phyloP scores from a whole-genome alignment of 306 rosid species.

The Ceratonia siliqua region DNA sequence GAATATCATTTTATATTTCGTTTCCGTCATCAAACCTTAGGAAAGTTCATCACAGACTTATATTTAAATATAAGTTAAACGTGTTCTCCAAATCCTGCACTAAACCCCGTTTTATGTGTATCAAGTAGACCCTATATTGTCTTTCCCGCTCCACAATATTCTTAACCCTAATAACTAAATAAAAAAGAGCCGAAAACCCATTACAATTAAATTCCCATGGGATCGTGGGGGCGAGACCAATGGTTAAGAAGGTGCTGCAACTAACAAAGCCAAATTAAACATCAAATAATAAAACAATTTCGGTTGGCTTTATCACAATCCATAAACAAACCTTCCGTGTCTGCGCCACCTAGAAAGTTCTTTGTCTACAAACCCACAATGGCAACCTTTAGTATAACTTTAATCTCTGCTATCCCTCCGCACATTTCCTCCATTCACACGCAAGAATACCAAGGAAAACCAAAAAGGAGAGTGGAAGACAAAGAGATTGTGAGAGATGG shows the following conservation, averaged over 20 bases:
- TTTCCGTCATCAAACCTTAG: neutral
- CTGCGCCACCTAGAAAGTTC: slow-evolving; percentile 71
- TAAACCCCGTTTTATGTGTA: slow-evolving; percentile 19
- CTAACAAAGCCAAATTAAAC: slow-evolving; percentile 34
- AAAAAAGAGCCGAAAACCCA: neutral
- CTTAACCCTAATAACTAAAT: slow-evolving; percentile 15
- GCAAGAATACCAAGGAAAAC: slow-evolving; percentile 11
- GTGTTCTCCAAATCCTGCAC: neutral
- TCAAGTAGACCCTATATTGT: neutral
- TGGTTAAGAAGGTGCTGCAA: slow-evolving; percentile 34
- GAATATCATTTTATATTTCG: neutral
- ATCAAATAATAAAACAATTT: neutral
- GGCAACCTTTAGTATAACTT: slow-evolving; percentile 49
- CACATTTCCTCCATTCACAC: slow-evolving; percentile 25
- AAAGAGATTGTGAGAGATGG: slow-evolving; percentile 49
- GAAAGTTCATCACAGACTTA: slow-evolving; percentile 1
- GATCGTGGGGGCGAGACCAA: slow-evolving; percentile 27
- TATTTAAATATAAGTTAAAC: neutral
- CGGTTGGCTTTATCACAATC: slow-evolving; percentile 61
- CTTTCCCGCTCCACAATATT: neutral
- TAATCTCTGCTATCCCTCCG: slow-evolving; percentile 9
- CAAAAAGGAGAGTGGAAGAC: neutral
- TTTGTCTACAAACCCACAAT: slow-evolving; percentile 54
- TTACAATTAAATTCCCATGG: slow-evolving; percentile 9
- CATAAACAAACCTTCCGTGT: slow-evolving; percentile 55